Conservation (phyloP, 73 alveolate species). For the Uronychia binucleata region DNA sequence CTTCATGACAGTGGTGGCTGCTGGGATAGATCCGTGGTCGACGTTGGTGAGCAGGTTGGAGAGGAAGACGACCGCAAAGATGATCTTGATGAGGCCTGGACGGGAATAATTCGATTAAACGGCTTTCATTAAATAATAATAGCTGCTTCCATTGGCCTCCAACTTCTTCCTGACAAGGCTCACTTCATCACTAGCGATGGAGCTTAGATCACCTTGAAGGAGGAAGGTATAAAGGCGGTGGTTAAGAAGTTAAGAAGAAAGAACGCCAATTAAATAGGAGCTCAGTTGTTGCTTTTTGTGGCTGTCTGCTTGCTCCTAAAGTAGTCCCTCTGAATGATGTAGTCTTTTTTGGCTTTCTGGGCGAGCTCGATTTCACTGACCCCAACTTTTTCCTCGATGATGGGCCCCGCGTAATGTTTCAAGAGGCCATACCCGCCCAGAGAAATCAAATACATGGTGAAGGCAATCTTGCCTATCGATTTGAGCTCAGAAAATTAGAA, state of each 20-base stretch:
- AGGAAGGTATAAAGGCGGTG: too few relatives aligned
- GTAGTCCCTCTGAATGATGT: conserved; percentile 13
- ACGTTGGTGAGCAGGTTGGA: conserved; percentile 85
- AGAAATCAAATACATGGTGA: conserved; percentile 2
- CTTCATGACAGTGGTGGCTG: conserved; percentile 86
- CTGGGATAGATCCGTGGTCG: conserved; percentile 97
- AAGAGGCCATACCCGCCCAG: conserved; percentile 5
- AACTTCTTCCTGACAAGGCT: too few relatives aligned
- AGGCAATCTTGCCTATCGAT: neutral
- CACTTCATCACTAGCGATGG: too few relatives aligned
- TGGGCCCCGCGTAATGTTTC: conserved; percentile 14
- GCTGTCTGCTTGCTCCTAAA: neutral
- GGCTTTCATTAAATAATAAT: too few relatives aligned
- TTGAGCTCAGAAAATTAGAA: neutral
- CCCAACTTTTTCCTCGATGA: conserved; percentile 2
- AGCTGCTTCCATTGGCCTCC: too few relatives aligned
- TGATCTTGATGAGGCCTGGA: too few relatives aligned
- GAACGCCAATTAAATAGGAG: too few relatives aligned
- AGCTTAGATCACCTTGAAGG: too few relatives aligned
- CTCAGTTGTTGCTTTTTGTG: too few relatives aligned
- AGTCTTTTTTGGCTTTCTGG: conserved; percentile 16
- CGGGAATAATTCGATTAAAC: too few relatives aligned
- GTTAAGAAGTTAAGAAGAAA: too few relatives aligned
- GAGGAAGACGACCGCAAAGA: conserved; percentile 61
- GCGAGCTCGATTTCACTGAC: conserved; percentile 13